These are phyloP conservation scores for Salvia splendens DNA, from an alignment of 257 asterid genomes.

Conservation along the genomic window DNA sequence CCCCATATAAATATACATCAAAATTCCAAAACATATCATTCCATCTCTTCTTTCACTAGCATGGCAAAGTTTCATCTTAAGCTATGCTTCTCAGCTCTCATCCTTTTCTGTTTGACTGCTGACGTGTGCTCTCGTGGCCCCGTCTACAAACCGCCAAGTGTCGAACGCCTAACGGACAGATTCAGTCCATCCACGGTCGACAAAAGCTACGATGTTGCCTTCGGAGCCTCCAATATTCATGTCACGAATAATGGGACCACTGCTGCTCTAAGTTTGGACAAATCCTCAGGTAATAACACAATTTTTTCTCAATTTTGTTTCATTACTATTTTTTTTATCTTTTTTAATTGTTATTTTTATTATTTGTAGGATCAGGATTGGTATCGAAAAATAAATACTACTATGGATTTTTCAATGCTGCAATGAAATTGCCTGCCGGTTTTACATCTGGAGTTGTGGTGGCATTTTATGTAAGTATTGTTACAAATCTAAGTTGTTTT, in stretches of 20 bases:
- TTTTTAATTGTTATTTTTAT: not conserved
- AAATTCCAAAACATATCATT: conserved; percentile 14
- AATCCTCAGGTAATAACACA: conserved; percentile 52
- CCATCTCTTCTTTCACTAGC: conserved; percentile 22
- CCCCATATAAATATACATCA: conserved; percentile 40
- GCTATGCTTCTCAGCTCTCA: conserved; percentile 26
- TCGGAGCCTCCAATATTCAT: conserved; percentile 56
- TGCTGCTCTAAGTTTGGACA: conserved; percentile 59
- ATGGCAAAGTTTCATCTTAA: conserved; percentile 38
- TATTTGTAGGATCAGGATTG: conserved; percentile 66
- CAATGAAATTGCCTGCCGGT: conserved; percentile 75
- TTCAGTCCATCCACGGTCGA: conserved; percentile 43
- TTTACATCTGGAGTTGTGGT: conserved; percentile 86
- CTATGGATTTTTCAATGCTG: conserved; percentile 83
- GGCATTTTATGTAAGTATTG: conserved; percentile 69
- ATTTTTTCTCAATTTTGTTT: not conserved
- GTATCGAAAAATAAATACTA: conserved; percentile 62
- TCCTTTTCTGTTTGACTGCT: conserved; percentile 29
- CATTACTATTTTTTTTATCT: not conserved
- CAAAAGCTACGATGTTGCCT: conserved; percentile 48
- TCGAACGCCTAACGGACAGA: conserved; percentile 49
- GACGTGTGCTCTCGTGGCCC: conserved; percentile 56
- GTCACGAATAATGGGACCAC: conserved; percentile 53
- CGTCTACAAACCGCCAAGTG: conserved; percentile 62
- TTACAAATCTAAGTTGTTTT: not conserved